phyloP scores from a whole-genome alignment of 305 asterid genomes.

The Fraxinus sp. region DNA sequence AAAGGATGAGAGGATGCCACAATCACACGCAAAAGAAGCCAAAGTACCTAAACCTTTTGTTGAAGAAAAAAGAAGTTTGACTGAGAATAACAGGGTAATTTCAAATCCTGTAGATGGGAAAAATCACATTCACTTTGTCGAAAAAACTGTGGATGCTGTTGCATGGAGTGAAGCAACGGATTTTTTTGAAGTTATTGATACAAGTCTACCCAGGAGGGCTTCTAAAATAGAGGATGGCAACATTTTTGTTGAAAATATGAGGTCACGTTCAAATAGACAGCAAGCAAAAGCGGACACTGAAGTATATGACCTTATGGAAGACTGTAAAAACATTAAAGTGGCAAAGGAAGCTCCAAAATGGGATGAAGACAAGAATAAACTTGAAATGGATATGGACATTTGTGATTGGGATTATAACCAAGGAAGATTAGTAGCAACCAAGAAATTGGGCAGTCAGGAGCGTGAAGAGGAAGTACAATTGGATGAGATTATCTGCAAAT shows the following conservation, averaged over 20 bases:
- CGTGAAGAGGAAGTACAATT: conserved; percentile 28
- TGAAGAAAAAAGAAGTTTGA: conserved; percentile 35
- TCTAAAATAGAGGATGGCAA: conserved; percentile 37
- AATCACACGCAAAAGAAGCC: conserved; percentile 23
- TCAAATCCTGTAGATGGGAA: conserved; percentile 35
- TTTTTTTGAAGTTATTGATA: conserved; percentile 43
- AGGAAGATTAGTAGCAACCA: conserved; percentile 30
- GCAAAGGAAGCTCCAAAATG: conserved; percentile 34
- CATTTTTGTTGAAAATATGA: conserved; percentile 26
- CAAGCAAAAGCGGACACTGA: conserved; percentile 25
- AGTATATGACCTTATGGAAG: conserved; percentile 33
- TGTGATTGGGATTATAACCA: conserved; percentile 22
- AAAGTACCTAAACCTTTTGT: conserved; percentile 26
- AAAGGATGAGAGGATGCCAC: conserved; percentile 28
- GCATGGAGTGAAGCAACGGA: conserved; percentile 43
- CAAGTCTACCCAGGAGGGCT: conserved; percentile 30
- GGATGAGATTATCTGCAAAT: conserved; percentile 17
- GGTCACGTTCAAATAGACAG: conserved; percentile 28
- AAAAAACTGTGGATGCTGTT: conserved; percentile 32
- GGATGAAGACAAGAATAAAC: conserved; percentile 32
- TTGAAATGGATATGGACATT: conserved; percentile 29
- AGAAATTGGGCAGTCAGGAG: conserved; percentile 27
- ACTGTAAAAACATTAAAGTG: conserved; percentile 27
- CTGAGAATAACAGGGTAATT: conserved; percentile 23
- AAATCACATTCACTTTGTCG: conserved; percentile 23